Conservation (phyloP, 2,329 filamentous ascomycete species). For the Sclerotinia borealis region DNA sequence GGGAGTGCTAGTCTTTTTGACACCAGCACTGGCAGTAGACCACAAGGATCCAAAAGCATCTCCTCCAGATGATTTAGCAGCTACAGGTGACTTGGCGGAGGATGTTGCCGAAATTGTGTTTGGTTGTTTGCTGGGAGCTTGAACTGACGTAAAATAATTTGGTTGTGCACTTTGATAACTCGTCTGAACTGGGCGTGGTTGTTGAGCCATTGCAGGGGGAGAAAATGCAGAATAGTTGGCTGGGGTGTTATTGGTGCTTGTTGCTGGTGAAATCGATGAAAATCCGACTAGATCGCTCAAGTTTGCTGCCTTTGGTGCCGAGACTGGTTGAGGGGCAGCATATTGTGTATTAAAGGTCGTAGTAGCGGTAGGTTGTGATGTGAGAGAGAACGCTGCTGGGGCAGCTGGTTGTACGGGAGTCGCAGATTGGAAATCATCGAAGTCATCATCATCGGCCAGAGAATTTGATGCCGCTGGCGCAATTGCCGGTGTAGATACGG, state of each 20-base stretch:
- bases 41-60: conserved; percentile 91
- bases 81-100: conserved; percentile 43
- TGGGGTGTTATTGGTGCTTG: conserved; percentile 49
- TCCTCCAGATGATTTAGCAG: conserved; percentile 54
- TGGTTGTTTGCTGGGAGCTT: conserved; percentile 36
- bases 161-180: conserved; percentile 73
- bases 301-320: conserved; percentile 73
- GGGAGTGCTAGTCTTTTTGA: conserved; percentile 65
- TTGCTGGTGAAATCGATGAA: conserved; percentile 71
- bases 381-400: conserved; percentile 35
- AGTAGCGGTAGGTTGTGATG: conserved; percentile 43
- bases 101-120: conserved; percentile 27
- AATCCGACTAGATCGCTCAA: conserved; percentile 74
- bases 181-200: conserved; percentile 43
- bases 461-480: conserved; percentile 39
- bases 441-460: conserved; percentile 66
- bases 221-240: conserved; percentile 61
- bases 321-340: conserved; percentile 76
- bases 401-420: conserved; percentile 46
- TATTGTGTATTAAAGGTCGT: conserved; percentile 61
- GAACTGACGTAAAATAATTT: conserved; percentile 92
- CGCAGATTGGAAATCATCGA: conserved; percentile 95
- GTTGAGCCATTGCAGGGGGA: conserved; percentile 40
- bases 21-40: conserved; percentile 59
- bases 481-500: conserved; percentile 38